Conservation (phyloP, 192 early-diverging fungal genomes). For the Cladochytrium replicatum region DNA sequence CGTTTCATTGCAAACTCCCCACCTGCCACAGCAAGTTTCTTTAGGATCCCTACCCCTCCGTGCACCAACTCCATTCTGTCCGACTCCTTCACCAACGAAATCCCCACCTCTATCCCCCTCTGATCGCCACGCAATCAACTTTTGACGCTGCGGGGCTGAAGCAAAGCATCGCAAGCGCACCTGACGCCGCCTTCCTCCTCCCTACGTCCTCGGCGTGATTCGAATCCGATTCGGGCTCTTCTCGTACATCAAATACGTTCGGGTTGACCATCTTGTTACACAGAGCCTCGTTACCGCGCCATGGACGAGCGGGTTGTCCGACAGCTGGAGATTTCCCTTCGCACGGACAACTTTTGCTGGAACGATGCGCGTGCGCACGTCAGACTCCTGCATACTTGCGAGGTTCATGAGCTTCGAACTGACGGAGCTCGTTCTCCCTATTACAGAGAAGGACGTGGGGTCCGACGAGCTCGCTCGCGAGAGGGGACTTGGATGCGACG, state of each 20-base stretch:
- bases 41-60: slow-evolving; percentile 60
- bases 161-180: slow-evolving; percentile 75
- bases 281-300: slow-evolving; percentile 83
- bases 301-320: slow-evolving; percentile 63
- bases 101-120: slow-evolving; percentile 33
- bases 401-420: slow-evolving; percentile 94
- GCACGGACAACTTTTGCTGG: slow-evolving; percentile 50
- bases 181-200: slow-evolving; percentile 74
- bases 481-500: slow-evolving; percentile 66
- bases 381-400: slow-evolving; percentile 59
- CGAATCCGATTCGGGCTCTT: too few species aligned
- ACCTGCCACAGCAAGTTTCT: slow-evolving; percentile 45
- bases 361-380: slow-evolving; percentile 51
- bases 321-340: slow-evolving; percentile 71
- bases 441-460: slow-evolving; percentile 56
- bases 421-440: slow-evolving; percentile 49
- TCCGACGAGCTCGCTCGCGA: slow-evolving; percentile 58
- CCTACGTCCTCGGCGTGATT: slow-evolving; percentile 73
- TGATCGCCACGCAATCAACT: slow-evolving; percentile 46
- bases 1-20: slow-evolving; percentile 36
- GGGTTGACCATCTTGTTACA: slow-evolving; percentile 89
- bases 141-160: slow-evolving; percentile 37
- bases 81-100: slow-evolving; percentile 22
- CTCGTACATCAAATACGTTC: slow-evolving; percentile 69
- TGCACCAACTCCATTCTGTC: slow-evolving; percentile 55